Conservation (phyloP, 2,329 filamentous ascomycete species). For the Calonectria ilicicola region DNA sequence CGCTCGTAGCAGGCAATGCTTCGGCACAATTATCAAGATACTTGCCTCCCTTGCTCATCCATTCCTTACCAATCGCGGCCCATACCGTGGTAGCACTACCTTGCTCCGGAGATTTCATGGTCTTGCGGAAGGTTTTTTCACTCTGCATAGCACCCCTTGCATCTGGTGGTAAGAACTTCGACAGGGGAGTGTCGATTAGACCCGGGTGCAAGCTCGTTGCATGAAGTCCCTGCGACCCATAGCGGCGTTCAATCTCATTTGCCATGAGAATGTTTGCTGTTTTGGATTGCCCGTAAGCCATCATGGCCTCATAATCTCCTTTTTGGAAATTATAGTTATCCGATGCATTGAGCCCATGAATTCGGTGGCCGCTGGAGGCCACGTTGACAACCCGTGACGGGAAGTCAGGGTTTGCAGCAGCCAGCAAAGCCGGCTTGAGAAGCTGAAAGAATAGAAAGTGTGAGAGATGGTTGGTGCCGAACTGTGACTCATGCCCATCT, state of each 20-base stretch:
- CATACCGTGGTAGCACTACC: slow-evolving; percentile 37
- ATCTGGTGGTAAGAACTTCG: neutral
- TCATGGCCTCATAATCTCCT: slow-evolving; percentile 39
- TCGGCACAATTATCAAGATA: slow-evolving; percentile 30
- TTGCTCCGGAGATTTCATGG: slow-evolving; percentile 26
- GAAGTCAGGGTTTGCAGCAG: neutral
- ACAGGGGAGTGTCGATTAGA: slow-evolving; percentile 48
- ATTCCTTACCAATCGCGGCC: slow-evolving; percentile 34
- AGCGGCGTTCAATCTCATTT: slow-evolving; percentile 13
- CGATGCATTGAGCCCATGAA: neutral
- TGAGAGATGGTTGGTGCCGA: slow-evolving; percentile 30
- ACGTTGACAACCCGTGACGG: slow-evolving; percentile 18
- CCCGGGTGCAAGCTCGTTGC: slow-evolving; percentile 21
- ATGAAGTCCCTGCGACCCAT: slow-evolving; percentile 50
- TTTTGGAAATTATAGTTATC: slow-evolving; percentile 33
- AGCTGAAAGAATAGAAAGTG: slow-evolving; percentile 31
- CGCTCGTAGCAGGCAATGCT: neutral
- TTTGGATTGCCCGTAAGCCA: slow-evolving; percentile 61
- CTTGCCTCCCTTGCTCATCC: slow-evolving; percentile 31
- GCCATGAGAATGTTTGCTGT: slow-evolving; percentile 63
- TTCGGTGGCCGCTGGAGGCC: neutral
- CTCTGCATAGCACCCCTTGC: neutral
- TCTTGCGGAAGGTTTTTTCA: neutral
- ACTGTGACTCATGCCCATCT: slow-evolving; percentile 33
- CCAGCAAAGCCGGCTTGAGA: slow-evolving; percentile 14